Percentiles rank a stretch among this genome's conserved stretches.
phyloP scores from a whole-genome alignment of 2,329 filamentous ascomycete genomes.

The Herpotrichia juniperi region DNA sequence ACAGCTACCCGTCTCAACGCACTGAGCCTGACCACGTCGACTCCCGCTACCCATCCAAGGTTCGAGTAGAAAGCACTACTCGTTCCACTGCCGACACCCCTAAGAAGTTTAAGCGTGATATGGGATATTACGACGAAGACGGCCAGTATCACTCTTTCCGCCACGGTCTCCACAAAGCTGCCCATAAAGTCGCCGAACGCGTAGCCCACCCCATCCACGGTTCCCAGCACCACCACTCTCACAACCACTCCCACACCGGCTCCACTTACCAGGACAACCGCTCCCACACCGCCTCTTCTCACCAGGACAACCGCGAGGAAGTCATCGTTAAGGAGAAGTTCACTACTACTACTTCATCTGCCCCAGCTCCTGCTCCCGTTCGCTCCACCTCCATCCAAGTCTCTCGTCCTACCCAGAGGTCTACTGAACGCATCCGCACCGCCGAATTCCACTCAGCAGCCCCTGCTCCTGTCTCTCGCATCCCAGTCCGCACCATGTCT shows the following conservation, averaged over 20 bases:
- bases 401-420: slow-evolving; percentile 41
- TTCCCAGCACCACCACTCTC: slow-evolving; percentile 56
- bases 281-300: slow-evolving; percentile 37
- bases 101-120: slow-evolving; percentile 62
- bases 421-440: slow-evolving; percentile 28
- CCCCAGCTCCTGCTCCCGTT: slow-evolving; percentile 32
- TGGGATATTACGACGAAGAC: slow-evolving; percentile 83
- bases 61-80: slow-evolving; percentile 57
- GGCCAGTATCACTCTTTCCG: slow-evolving; percentile 77
- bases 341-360: slow-evolving; percentile 37
- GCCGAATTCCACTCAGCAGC: slow-evolving; percentile 28
- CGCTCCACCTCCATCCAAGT: slow-evolving; percentile 43
- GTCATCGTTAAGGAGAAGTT: slow-evolving; percentile 56
- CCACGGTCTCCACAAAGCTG: slow-evolving; percentile 70
- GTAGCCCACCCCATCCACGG: slow-evolving; percentile 68
- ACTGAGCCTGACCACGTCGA: slow-evolving; percentile 41
- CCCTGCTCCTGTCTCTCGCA: slow-evolving; percentile 45
- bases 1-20: slow-evolving; percentile 45
- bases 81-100: slow-evolving; percentile 59
- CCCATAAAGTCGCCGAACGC: slow-evolving; percentile 61
- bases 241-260: slow-evolving; percentile 43
- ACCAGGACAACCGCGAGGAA: slow-evolving; percentile 48
- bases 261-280: slow-evolving; percentile 28
- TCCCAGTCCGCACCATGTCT: slow-evolving; percentile 46
- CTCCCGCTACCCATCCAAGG: slow-evolving; percentile 49